Evolutionary conservation across 805 yeast species (phyloP), one percentile per base, ranked within the genome.

Genomic region (Saturnispora ahearnii): DNA sequence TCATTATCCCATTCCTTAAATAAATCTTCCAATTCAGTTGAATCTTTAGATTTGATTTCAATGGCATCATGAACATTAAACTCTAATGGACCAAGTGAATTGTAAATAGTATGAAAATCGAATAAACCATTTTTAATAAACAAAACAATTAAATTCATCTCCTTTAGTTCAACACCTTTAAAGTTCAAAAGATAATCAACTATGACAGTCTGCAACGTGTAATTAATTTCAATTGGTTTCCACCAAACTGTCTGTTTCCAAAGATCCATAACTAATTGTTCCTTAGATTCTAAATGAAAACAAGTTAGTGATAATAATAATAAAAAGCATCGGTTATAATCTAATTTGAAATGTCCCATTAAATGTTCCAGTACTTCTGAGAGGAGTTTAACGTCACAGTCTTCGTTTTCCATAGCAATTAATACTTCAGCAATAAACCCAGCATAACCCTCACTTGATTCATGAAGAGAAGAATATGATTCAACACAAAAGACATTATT

Each of bases 391-490:
- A 78, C 38, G 3, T 22, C 31, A 3, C 28, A 18, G 3, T 68
- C 66, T 32, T 72, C 70, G 13, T 21, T 6, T 24, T 48, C 53
- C 10, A 76, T 66, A 1, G 79, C 71, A 2, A 64, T 53, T 48
- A 68, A 62, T 11, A 84, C 53, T 44, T 81, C 78, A 2, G 73
- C 72, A 0, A 80, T 62, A 31, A 86, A 67, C 56, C 79, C 81
- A 11, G 95, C 65, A 64, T 78, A 89, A 0, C 96, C 97, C 59
- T 84, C 88, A 24, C 80, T 69, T 53, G 84, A 84, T 62, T 90
- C 96, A 45, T 80, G 77, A 7, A 87, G 58, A 15, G 88, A 67
- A 51, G 85, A 84, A 66, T 71, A 87, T 3, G 59, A 53, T 13
- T 54, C 58, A 21, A 64, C 58, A 13, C 66, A 62, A 47, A 57